phyloP scores from a whole-genome alignment of 2,329 filamentous ascomycete species.

The Fusarium brachygibbosum region DNA sequence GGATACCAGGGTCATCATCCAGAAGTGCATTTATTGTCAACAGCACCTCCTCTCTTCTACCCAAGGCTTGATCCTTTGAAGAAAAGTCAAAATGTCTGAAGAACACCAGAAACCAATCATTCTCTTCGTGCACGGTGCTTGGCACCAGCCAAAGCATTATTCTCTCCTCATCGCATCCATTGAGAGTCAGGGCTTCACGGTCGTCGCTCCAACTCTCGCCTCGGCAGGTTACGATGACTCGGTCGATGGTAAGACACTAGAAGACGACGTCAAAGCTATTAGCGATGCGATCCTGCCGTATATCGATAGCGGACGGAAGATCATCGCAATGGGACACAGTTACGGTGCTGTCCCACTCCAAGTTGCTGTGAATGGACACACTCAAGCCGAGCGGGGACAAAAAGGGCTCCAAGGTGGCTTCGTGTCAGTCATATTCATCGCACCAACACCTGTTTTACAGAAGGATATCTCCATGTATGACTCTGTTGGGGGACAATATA shows the following conservation, averaged over 20 bases:
- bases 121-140: constrained; percentile 35
- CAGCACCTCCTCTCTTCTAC: accelerated
- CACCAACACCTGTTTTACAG: constrained; percentile 17
- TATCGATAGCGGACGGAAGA: constrained; percentile 14
- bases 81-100: not conserved
- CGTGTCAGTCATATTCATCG: constrained; percentile 13
- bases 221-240: constrained; percentile 36
- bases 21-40: not conserved
- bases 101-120: constrained; percentile 19
- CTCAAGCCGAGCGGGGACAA: constrained; percentile 9
- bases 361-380: constrained; percentile 10
- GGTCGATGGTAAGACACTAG: constrained; percentile 13
- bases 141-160: constrained; percentile 39
- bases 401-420: constrained; percentile 22
- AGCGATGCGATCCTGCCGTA: not conserved
- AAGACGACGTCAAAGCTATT: constrained; percentile 30
- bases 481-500: constrained; percentile 4
- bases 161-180: constrained; percentile 22
- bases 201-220: constrained; percentile 22
- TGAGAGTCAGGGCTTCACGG: constrained; percentile 9
- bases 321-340: constrained; percentile 30
- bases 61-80: accelerated
- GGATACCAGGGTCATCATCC: not conserved
- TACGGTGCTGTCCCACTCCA: constrained; percentile 34
- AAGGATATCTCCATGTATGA: constrained; percentile 35